A percentile compares a stretch with the other conserved stretches of the same genome.
Evolutionary conservation across 257 asterid genomes (phyloP).

Genomic region (Anisodus tanguticus): DNA sequence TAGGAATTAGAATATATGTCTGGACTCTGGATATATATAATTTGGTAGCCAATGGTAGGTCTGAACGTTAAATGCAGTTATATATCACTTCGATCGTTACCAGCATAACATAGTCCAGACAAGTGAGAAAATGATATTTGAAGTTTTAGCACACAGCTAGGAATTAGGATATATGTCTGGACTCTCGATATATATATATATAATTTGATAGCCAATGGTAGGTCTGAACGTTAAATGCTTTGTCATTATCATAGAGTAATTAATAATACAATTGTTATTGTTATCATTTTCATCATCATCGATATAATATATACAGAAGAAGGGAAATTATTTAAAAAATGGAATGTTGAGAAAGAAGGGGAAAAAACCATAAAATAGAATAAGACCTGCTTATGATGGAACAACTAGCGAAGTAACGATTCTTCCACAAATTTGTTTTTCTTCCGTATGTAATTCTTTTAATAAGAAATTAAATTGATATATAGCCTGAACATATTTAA

Average conservation of each 20-base stretch:
- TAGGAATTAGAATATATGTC: neutral
- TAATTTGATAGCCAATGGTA: neutral
- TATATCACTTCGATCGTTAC: neutral
- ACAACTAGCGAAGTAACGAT: neutral
- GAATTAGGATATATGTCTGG: neutral
- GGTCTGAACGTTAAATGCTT: conserved; percentile 5
- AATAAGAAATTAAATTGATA: neutral
- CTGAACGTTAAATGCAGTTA: neutral
- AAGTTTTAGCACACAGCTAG: neutral
- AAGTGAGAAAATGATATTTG: conserved; percentile 20
- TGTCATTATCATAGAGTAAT: neutral
- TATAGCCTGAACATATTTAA: neutral
- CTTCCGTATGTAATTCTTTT: neutral
- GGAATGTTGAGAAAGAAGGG: neutral
- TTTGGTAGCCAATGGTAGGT: neutral
- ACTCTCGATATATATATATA: neutral
- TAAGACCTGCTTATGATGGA: neutral
- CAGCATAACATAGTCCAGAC: neutral
- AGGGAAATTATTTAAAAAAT: neutral
- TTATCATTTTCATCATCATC: neutral
- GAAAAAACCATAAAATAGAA: neutral
- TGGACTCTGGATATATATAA: neutral
- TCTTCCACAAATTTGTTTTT: neutral
- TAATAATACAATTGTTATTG: neutral
- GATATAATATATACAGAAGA: no score